Base-by-base conservation (phyloP, 129 eudicot species). In the Centrapalus pauciflorus region DNA sequence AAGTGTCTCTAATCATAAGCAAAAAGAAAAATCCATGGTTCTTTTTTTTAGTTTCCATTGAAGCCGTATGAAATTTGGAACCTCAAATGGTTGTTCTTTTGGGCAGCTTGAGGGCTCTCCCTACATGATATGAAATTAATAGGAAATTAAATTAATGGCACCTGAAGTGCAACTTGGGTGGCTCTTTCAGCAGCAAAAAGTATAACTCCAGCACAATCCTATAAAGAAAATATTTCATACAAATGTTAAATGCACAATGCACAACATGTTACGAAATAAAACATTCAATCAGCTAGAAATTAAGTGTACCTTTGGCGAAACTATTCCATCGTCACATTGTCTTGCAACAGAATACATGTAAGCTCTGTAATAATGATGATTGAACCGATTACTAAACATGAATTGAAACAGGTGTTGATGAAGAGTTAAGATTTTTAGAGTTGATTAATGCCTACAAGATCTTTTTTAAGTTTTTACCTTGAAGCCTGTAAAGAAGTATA, bases 131-230 rank as follows among this genome's bases (percentile, higher is more conserved):
- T 34, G 9, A 11, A 49, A 28, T 20, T n/a, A n/a, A n/a, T n/a
- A n/a, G n/a, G n/a, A n/a, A n/a, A n/a, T n/a, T 38, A 38, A 63
- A 64, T 69, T 52, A 7, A 2, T 43, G 3, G 65, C 55, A 93
- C 99, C 95, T 89, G 99, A 45, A 94, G 83, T 55, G 97, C 99
- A 66, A 89, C 97, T 79, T 94, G 99, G 66, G 99, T 94, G 35
- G 99, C 99, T 82, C 88, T 82, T 83, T 94, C 99, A 60, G 97
- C 97, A 29, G 97, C 90, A 57, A 66, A 34, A 8, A 94, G 97
- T 61, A 94, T 86, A 58, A 71, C 99, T 13, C 95, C 99, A 54
- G 99, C 97, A 62, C 99, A 94, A 52, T 94, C 99, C 99, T 86
- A 77, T 26, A 40, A 27, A 29, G 37, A 23, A 25, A n/a, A n/a